Evolutionary conservation across 495 filamentous ascomycete genomes (phyloP), one percentile per base, ranked within the genome.

Genomic region (Sordaria brevicollis): DNA sequence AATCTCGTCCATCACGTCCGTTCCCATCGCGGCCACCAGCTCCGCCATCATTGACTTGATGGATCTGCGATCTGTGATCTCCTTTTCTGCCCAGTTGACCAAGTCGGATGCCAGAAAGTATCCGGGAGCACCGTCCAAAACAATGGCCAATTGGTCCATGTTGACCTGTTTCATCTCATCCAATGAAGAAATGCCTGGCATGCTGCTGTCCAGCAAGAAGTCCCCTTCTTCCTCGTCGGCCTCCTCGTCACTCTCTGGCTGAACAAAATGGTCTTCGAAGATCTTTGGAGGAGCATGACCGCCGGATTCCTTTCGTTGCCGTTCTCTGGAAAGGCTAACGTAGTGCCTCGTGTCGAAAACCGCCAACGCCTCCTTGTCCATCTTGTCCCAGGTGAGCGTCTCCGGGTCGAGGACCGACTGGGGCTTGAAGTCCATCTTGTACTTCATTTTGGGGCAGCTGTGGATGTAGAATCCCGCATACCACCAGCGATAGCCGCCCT

Each of bases 361-460:
- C 25, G 81, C 75, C 65, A 89, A 76, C 19, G 92, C 73, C 41
- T 91, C 85, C 31, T 88, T 85, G 74, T 93, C 88, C 3, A 99
- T 82, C 1, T 83, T 83, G 73, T 92, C 85, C 94, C 94, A 99
- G 31, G 83, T 79, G 72, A 91, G 80, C 0, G 85, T 88, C 74
- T 93, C 88, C 1, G 91, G 92, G 75, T 97, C 90, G 34, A 98
- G 85, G 19, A 99, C 84, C 71, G 93, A 90, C 75, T 94, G 90
- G 1, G 95, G 94, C 13, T 83, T 81, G 79, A 92, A 99, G 49
- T 92, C 87, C 69, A 88, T 93, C 81, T 99, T 99, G 83, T 99
- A 99, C 70, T 73, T 76, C 83, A 85, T 85, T 71, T 85, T 85
- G 35, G 82, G 78, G 70, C 83, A 85, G 62, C 73, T 86, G 72